Evolutionary conservation across 2,329 filamentous ascomycete species (phyloP), one percentile per base, ranked within the genome.

Genomic region (Fonsecaea monophora): DNA sequence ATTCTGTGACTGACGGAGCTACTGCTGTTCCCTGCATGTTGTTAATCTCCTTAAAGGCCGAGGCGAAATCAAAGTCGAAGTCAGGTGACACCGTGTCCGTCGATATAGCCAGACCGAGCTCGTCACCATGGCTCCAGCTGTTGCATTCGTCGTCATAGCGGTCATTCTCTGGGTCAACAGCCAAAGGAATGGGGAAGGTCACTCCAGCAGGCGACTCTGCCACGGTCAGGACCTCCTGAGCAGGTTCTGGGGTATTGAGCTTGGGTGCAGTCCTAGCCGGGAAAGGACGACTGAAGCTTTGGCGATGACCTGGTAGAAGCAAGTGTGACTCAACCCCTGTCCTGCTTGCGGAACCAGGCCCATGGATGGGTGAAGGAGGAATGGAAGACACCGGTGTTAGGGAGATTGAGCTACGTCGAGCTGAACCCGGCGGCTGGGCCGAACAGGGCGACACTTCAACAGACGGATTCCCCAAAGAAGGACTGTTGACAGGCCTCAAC

Each of bases 121-220:
- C 68, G 56, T 71, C 70, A 18, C 68, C 68, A 30, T 68, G 64
- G 37, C 60, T 65, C 70, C 68, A 71, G 55, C 68, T 71, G 61
- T 64, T 40, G 25, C 64, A 66, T 18, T 69, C 60, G 35, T 65
- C 54, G 37, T 66, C 68, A 30, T 66, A 71, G 21, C 53, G 53
- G 61, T 71, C 68, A 62, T 70, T 59, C 25, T 67, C 63, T 18
- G 62, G 57, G 38, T 70, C 66, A 10, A 59, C 25, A 3, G 38
- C 32, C 37, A 63, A 40, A 37, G 67, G 15, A 2, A 56, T 60
- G 12, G 56, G 60, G 45, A 68, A 67, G 0, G 55, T 56, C n/a
- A 59, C 56, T 34, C 18, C 66, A 34, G 63, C 56, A 8, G 21
- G 18, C 35, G 55, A 25, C 34, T 42, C 59, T 37, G 60, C 60